Evolutionary conservation across 306 rosid species (phyloP), one percentile per base, ranked within the genome.

Genomic region (Corylus avellana): DNA sequence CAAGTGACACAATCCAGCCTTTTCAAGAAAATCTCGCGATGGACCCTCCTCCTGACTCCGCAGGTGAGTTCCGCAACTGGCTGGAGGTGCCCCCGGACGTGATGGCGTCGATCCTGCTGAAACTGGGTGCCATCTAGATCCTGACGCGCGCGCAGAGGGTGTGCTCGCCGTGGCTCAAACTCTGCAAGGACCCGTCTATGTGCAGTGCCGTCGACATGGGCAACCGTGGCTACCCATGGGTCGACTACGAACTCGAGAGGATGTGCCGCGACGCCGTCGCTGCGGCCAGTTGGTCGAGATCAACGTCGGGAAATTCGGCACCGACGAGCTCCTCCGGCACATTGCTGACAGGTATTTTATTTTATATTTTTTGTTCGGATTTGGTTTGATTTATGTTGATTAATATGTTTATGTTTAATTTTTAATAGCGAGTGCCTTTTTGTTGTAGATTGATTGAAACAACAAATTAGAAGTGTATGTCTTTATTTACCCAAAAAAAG

Each of bases 191-290:
- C 35, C 97, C 95, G 46, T 48, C 63, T 18, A 49, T 86, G 46
- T 90, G 90, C 90, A 87, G 90, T 72, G 29, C 74, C 63, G 74
- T 92, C 67, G 88, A 86, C 73, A 85, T 92, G 91, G 61, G n/a
- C 8, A 37, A 37, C 42, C 4, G 0, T 4, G 4, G 5, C 42
- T 0, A 3, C 32, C 32, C 1, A 1, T 29, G 42, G 42, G 42
- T 37, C 42, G 5, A 3, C 42, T 37, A 37, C 42, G 5, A 80
- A 37, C 80, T 84, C 63, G 85, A 35, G 53, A 3, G 32, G 50
- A 1, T 8, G 50, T 47, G 12, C 12, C 11, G 10, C 50, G 11
- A 1, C 50, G 50, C 50, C 12, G 50, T 47, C 11, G 50, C 12
- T 18, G 75, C 7, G 94, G 94, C 3, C 72, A 71, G 2, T 63